phyloP scores from a whole-genome alignment of 805 yeast species.

The Sugiyamaella marilandica region DNA sequence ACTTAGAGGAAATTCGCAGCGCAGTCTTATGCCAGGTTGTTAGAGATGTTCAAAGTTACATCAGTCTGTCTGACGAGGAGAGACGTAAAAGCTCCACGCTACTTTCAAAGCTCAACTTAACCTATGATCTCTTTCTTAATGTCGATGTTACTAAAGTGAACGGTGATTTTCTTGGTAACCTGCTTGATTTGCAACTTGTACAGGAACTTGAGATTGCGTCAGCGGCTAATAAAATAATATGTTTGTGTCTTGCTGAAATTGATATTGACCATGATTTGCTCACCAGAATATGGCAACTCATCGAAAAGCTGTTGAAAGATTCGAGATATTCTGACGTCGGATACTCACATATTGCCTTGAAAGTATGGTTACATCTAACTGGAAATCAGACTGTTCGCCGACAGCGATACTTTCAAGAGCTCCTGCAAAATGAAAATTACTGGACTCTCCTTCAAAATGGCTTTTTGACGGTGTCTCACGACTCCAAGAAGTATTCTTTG shows the following conservation, averaged over 20 bases:
- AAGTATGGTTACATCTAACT: slow-evolving; percentile 22
- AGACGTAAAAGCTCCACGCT: not conserved
- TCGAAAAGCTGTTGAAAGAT: not conserved
- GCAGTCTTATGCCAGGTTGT: not conserved
- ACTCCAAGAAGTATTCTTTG: slow-evolving; percentile 61
- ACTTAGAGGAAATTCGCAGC: not conserved
- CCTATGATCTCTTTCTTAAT: not conserved
- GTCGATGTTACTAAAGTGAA: not conserved
- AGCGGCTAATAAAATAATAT: not conserved
- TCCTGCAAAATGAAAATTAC: slow-evolving; percentile 32
- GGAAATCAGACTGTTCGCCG: slow-evolving; percentile 1
- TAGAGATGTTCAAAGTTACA: not conserved
- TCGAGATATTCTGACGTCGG: not conserved
- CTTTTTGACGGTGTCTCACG: slow-evolving; percentile 53
- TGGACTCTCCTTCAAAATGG: slow-evolving; percentile 59
- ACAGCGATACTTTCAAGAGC: slow-evolving; percentile 8
- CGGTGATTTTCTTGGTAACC: not conserved
- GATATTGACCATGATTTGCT: not conserved
- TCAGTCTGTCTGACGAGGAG: not conserved
- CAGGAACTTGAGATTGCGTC: not conserved
- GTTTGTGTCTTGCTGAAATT: not conserved
- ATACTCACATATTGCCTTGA: slow-evolving; percentile 16
- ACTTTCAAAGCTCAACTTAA: not conserved
- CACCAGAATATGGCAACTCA: not conserved
- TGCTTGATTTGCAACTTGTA: not conserved